Conservation (phyloP, 148 eudicot species). For the Chenopodium berlandieri region DNA sequence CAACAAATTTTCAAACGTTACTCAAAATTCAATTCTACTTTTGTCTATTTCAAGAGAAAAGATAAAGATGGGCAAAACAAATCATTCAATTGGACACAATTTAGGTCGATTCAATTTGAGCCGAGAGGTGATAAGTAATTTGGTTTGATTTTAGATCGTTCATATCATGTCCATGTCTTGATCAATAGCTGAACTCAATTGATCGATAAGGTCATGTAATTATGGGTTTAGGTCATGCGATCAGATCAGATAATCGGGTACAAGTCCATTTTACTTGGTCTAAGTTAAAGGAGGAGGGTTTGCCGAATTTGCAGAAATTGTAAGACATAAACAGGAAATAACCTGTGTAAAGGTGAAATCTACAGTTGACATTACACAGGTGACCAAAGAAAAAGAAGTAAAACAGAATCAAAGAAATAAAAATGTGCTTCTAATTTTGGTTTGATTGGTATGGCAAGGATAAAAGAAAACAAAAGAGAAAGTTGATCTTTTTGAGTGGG, state of each 20-base stretch:
- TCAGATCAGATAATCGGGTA: too few relatives aligned
- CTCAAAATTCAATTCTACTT: neutral
- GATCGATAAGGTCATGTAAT: too few relatives aligned
- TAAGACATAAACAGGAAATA: too few relatives aligned
- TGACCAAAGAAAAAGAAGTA: neutral
- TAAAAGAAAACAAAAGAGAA: conserved; percentile 3
- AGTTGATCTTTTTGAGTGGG: conserved; percentile 4
- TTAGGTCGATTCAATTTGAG: too few relatives aligned
- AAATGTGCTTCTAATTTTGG: conserved; percentile 7
- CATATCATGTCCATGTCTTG: too few relatives aligned
- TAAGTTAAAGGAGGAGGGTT: neutral
- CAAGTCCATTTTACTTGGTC: neutral
- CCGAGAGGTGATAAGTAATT: too few relatives aligned
- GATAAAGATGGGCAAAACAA: neutral
- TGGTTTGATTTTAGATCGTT: too few relatives aligned
- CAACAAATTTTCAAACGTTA: conserved; percentile 14
- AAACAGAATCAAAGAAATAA: neutral
- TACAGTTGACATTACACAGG: neutral
- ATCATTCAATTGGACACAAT: neutral
- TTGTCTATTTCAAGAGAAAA: too few relatives aligned
- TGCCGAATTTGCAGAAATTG: neutral
- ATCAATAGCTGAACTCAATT: too few relatives aligned
- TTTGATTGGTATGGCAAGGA: neutral
- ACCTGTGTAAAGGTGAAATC: conserved; percentile 1
- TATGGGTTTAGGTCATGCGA: too few relatives aligned